Base-by-base conservation (phyloP, 441 rosid genomes). In the Macaranga tanarius region DNA sequence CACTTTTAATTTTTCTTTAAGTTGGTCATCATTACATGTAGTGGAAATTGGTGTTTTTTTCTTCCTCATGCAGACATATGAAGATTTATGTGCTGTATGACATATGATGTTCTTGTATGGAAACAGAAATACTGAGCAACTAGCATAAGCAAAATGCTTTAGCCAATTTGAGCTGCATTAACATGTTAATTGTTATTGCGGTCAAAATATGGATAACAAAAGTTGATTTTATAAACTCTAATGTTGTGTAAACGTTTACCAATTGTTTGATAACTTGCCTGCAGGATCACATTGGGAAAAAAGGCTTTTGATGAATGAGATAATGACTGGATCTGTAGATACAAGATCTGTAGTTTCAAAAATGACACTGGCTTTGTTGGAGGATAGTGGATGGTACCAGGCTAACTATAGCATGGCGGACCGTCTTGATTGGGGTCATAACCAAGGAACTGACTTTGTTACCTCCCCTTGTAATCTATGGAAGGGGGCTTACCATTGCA, bases 231-330 rank as follows among this genome's bases (percentile, higher is more conserved):
- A 10, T 59, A 26, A 34, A 11, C 67, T 28, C 50, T 45, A 20
- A 40, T 7, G 16, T 45, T 50, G 28, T 67, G 31, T 45, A 62
- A 44, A 31, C 22, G 51, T 52, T 17, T 52, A 17, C 55, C 38
- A 17, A 51, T 65, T 70, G 12, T 56, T 55, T 61, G 34, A 23
- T 67, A 23, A 66, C 67, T 72, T 79, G 16, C 13, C 45, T 79
- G 69, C 86, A 90, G 99, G 99, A 67, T 95, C 99, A 69, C 99
- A 95, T 77, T 95, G 99, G 99, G 99, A 95, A 71, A 95, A 95
- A 76, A 88, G 99, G 82, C 97, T 95, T 57, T 83, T 95, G 78
- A 95, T 95, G 99, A 95, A 95, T 78, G 99, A 95, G 84, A 95
- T 95, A 75, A 95, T 95, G 99, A 95, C 99, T 16, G 99, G 99